A percentile compares a stretch with the other conserved stretches of the same genome.
These are phyloP conservation scores for Hymenoscyphus occultus DNA, from an alignment of 2,329 filamentous ascomycete genomes.

Conservation along the genomic window DNA sequence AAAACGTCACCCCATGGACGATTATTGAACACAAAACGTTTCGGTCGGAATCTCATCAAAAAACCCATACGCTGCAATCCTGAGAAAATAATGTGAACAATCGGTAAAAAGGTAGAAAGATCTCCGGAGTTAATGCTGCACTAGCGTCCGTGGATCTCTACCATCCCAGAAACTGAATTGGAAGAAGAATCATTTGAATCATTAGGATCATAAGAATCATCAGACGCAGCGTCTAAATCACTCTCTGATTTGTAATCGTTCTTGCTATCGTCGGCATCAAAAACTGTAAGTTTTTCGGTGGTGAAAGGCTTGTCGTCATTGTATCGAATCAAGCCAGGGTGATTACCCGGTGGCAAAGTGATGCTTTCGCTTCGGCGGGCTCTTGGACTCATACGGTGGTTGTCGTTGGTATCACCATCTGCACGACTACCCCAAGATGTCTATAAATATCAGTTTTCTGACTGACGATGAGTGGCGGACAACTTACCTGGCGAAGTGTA, in stretches of 20 bases:
- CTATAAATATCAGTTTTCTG: conserved; percentile 46
- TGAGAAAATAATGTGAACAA: conserved; percentile 18
- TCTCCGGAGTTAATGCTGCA: conserved; percentile 34
- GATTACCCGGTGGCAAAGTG: conserved; percentile 44
- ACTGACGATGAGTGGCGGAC: neutral
- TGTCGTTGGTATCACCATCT: conserved; percentile 83
- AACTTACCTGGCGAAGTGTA: conserved; percentile 77
- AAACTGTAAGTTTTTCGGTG: conserved; percentile 13
- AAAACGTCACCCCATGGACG: neutral
- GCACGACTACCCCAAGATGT: conserved; percentile 95
- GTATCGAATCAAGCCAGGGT: conserved; percentile 45
- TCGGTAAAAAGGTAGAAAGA: conserved; percentile 10
- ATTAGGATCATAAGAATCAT: conserved; percentile 28
- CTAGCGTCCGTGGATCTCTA: conserved; percentile 34
- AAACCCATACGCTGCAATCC: conserved; percentile 20
- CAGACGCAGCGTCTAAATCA: conserved; percentile 19
- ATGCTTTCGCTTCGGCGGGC: conserved; percentile 38
- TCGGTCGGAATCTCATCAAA: conserved; percentile 21
- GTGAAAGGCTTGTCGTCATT: conserved; percentile 38
- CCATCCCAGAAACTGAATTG: conserved; percentile 20
- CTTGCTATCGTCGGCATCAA: conserved; percentile 9
- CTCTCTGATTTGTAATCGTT: conserved; percentile 19
- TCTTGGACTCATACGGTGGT: conserved; percentile 49
- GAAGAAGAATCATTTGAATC: conserved; percentile 27
- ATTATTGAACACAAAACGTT: neutral